Conservation (phyloP, 768 basidiomycete genomes). For the Termitomyces sp. region DNA sequence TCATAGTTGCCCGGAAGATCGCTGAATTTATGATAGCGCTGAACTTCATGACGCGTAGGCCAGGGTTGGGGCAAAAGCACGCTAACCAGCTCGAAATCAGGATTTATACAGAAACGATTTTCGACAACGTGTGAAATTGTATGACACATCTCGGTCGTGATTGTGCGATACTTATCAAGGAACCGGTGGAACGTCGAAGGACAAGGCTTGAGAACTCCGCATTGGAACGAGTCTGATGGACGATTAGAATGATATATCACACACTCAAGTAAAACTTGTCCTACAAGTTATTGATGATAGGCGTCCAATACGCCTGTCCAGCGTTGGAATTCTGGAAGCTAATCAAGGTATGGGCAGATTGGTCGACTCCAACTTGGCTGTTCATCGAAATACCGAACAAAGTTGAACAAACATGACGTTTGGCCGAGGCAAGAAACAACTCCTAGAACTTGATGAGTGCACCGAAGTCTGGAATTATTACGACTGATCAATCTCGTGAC, state of each 20-base stretch:
- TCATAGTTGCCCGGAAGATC: not conserved
- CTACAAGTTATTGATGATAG: not conserved
- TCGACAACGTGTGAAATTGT: not conserved
- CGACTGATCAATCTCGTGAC: no score
- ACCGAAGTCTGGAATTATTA: no score
- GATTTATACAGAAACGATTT: not conserved
- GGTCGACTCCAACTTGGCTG: no score
- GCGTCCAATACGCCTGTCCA: no score
- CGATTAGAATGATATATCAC: not conserved
- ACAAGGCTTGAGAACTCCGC: not conserved
- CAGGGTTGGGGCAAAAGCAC: not conserved
- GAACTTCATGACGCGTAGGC: not conserved
- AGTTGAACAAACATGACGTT: no score
- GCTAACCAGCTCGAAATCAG: not conserved
- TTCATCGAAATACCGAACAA: no score
- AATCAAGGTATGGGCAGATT: no score
- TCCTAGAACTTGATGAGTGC: no score
- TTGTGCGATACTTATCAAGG: not conserved
- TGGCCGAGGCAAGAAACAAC: no score
- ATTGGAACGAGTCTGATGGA: not conserved
- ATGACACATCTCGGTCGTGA: constrained; percentile 2
- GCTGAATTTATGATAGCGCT: not conserved
- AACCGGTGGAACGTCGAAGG: not conserved
- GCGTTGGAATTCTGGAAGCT: no score
- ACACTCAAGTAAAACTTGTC: not conserved